Base-by-base conservation (phyloP, 306 rosid genomes). In the Pterocarpus santalinus region DNA sequence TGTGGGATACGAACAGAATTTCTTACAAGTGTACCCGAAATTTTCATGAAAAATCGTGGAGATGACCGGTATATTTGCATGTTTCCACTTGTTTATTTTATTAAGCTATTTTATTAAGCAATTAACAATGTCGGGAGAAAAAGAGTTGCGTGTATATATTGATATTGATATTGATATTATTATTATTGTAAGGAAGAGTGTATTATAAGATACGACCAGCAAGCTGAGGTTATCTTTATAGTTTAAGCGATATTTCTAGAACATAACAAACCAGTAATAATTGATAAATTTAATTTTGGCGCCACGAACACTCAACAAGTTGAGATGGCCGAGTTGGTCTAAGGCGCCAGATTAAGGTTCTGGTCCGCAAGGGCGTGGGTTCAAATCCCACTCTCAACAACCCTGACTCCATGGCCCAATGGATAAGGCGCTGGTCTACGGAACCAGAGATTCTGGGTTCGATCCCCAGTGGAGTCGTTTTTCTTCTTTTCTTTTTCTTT, bases 341-440 rank as follows among this genome's bases (percentile, higher is more conserved):
- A 61, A 72, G 83, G 83, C 65, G 70, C 68, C 80, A 74, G 80
- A 75, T 82, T 52, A 53, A 77, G 81, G 81, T 76, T 82, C 72
- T 51, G 85, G 78, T 75, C 78, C 68, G 65, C 44, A 76, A 82
- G 78, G 82, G 80, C 76, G 70, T 73, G 75, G 80, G 84, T 81
- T 81, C 85, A 81, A 81, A 81, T 65, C 75, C 80, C 76, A 66
- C 71, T 75, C 80, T 66, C 85, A 81, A 57, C 85, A 74, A 22
- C 28, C 28, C 8, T 0, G 63, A 58, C 75, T 74, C 74, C 68
- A 72, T 65, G 78, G 75, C 72, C 88, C 78, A 88, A 90, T 87
- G 91, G 92, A 91, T 91, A 88, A 90, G 90, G 90, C 83, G 94
- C 90, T 88, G 92, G 91, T 87, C 90, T 90, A 88, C 94, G 91